A percentile compares a stretch with the other conserved stretches of the same genome.
These are phyloP conservation scores for Galerina marginata DNA, from an alignment of 768 basidiomycete species.

Conservation along the genomic window DNA sequence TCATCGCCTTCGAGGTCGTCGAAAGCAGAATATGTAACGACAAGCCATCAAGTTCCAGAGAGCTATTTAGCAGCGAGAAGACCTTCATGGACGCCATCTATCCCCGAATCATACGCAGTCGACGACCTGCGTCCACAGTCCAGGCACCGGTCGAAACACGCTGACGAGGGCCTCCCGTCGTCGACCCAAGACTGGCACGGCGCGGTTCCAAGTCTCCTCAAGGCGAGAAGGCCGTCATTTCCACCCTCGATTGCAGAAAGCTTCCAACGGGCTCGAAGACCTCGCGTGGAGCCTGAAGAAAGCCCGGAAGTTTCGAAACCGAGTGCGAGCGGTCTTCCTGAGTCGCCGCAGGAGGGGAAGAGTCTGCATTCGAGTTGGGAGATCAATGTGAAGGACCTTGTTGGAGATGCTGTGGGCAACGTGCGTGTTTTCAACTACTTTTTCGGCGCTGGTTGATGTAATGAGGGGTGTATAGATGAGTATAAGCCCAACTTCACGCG, in stretches of 20 bases:
- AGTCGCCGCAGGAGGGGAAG: slow-evolving; percentile 59
- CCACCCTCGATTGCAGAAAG: slow-evolving; percentile 22
- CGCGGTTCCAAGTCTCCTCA: slow-evolving; percentile 17
- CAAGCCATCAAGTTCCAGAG: no score
- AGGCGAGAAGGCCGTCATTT: slow-evolving; percentile 22
- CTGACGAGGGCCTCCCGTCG: slow-evolving; percentile 17
- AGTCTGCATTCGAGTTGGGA: slow-evolving; percentile 65
- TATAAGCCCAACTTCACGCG: slow-evolving; percentile 86
- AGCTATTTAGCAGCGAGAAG: not conserved
- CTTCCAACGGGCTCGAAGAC: slow-evolving; percentile 21
- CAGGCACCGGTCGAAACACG: slow-evolving; percentile 23
- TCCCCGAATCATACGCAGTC: slow-evolving; percentile 10
- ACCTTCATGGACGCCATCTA: slow-evolving; percentile 11
- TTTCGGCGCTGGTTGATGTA: slow-evolving; percentile 9
- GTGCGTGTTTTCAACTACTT: slow-evolving; percentile 48
- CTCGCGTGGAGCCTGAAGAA: slow-evolving; percentile 17
- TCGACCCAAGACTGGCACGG: slow-evolving; percentile 17
- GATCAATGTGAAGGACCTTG: slow-evolving; percentile 80
- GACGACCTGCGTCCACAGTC: slow-evolving; percentile 20
- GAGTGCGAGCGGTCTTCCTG: slow-evolving; percentile 19
- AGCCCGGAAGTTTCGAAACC: slow-evolving; percentile 13
- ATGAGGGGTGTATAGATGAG: slow-evolving; percentile 65
- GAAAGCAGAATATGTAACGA: no score
- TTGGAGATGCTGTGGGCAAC: slow-evolving; percentile 85
- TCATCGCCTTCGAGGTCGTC: no score